Evolutionary conservation across 106 monocot genomes (phyloP), one percentile per base, ranked within the genome.

Genomic region (Narthecium ossifragum): DNA sequence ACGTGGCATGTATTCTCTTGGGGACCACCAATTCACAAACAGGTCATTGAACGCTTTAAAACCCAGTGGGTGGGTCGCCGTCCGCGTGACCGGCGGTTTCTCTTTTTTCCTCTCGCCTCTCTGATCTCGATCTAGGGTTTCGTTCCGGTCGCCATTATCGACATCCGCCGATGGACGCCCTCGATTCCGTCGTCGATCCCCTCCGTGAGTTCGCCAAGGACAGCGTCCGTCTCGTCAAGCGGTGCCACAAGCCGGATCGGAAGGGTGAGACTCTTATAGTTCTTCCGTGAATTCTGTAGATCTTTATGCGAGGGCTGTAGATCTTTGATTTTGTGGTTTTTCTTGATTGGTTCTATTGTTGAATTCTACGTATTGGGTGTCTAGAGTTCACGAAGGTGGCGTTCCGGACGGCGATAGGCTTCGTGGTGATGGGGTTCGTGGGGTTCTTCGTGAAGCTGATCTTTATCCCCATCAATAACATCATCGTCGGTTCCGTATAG

Each of bases 401-500:
- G 17, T 31, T 68, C n/a, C 63, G 83, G 30, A 83, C 83, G 22
- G 83, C 83, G 46, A 83, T 83, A 55, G 83, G 83, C 27, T 83
- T 83, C 59, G 83, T 78, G 29, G 83, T 83, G 40, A 83, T 83
- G 83, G 83, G 83, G 26, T 83, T 83, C 61, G 83, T 83, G 5
- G 83, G 83, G 2, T 83, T 83, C 78, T 83, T 83, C 28, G 83
- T 83, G 34, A 83, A 83, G 74, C 74, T 83, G 5, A 83, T 83
- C 53, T 83, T 83, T 57, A 83, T 83, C 34, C 83, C 83, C 1
- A 83, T 83, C 78, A 83, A 83, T 73, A 83, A 83, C 57, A 83
- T 83, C 56, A 83, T 83, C 41, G 83, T 83, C 23, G 83, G 83
- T 4, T 74, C 83, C 12, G 70, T 70, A 40, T 82, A 75, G 79